Evolutionary conservation across 139 green algal genomes (phyloP), one percentile per base, ranked within the genome.

Genomic region (Volvox reticuliferus): DNA sequence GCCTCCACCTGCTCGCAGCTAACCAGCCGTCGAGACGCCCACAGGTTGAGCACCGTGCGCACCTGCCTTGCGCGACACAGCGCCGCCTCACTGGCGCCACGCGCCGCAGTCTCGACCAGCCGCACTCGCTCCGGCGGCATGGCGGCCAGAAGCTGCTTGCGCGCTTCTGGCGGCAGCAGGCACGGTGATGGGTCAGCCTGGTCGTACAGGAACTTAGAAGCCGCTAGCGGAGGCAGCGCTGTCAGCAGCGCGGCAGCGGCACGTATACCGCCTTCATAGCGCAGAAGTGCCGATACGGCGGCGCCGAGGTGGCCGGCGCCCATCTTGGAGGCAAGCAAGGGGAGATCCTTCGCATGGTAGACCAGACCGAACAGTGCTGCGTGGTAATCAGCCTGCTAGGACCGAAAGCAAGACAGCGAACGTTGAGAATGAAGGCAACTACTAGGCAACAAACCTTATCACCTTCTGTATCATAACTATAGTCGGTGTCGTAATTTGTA

Each of bases 41-140:
- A 94, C 68, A 67, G 20, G 37, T 94, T 90, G 18, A 94, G 78
- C 62, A 55, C 78, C 26, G 81, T 86, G 30, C 91, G 91, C 33
- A 94, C 85, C 19, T 79, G 84, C 26, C 92, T 84, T 26, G 82
- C n/a, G 26, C 92, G 83, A 73, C 73, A 69, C 68, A 91, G 28
- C 2, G 88, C 69, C 24, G 83, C 71, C 30, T 71, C 86, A 35
- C 91, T 92, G 32, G 92, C 75, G 26, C 75, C 67, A 2, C 82
- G 33, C 50, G 76, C 81, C 35, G 83, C 76, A 19, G 44, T 37
- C 20, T 93, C 87, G 50, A 92, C 71, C 35, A 30, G 1, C 76
- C 85, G 69, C 2, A 76, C 0, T 32, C 87, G 35, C 55, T 89
- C 89, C 1, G 81, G 76, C 28, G 36, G 63, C 55, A 88, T 71